Evolutionary conservation across 2,329 filamentous ascomycete genomes (phyloP), one percentile per base, ranked within the genome.

Genomic region (Aspergillus fumigatus): DNA sequence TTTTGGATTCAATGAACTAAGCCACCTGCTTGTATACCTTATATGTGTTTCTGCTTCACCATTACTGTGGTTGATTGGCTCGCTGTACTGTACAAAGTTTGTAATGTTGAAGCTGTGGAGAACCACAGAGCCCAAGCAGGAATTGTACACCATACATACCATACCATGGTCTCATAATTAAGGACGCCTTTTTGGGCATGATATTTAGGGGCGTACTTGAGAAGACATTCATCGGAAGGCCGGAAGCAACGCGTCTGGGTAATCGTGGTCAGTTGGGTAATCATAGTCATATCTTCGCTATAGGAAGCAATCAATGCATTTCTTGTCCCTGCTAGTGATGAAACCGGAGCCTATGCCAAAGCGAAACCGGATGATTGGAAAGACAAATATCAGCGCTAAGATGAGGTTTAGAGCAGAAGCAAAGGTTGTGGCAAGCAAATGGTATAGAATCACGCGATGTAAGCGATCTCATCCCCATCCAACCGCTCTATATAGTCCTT

Each of bases 401-500:
- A 53, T 43, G 54, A 40, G 23, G 23, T 26, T 21, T 14, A 11
- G 43, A 52, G 54, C 32, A 48, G 48, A 51, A 48, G 41, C 55
- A 53, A 51, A 48, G 43, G 50, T 41, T 50, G 52, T 50, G 32
- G 55, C 51, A 38, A 38, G 32, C 32, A 38, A 38, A 38, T 38
- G 25, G 50, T 45, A 45, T 45, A 45, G 48, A 45, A 60, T 83
- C 84, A 97, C 67, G 93, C 93, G 63, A 97, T 86, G 75, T 97
- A 97, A 56, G 93, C 91, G 59, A 99, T 83, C 71, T 97, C 92
- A 70, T 97, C 94, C 54, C 90, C 92, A 50, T 97, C 94, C 57
- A 97, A 79, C 56, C 94, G 90, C 80, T 99, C 94, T 50, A 99
- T 84, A 70, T 99, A 99, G 75, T 99, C 94, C 81, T 99, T 99